A percentile compares a stretch with the other conserved stretches of the same genome.
These are phyloP conservation scores for Phoma sp. DNA, from an alignment of 2,329 filamentous ascomycete species.

Conservation along the genomic window DNA sequence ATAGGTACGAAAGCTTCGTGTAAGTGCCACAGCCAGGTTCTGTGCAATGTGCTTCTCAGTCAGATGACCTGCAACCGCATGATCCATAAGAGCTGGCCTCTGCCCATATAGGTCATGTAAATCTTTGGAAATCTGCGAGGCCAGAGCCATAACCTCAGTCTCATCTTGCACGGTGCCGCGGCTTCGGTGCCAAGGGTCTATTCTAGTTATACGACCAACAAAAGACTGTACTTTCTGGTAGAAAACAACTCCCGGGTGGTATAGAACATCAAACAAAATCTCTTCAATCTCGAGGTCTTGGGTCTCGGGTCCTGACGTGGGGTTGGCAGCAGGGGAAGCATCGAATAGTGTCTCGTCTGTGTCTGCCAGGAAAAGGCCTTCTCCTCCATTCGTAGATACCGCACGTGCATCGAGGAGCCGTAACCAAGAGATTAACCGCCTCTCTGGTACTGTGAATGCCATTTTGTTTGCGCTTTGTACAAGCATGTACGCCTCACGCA, in stretches of 20 bases:
- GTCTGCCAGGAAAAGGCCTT: slow-evolving; percentile 60
- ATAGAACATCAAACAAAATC: slow-evolving; percentile 60
- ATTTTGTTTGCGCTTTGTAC: slow-evolving; percentile 46
- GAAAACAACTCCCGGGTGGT: slow-evolving; percentile 63
- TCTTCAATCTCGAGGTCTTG: slow-evolving; percentile 53
- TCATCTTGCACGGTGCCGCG: slow-evolving; percentile 64
- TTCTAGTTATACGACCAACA: slow-evolving; percentile 62
- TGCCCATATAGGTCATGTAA: slow-evolving; percentile 58
- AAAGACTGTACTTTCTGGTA: slow-evolving; percentile 65
- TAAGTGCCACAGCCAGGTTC: slow-evolving; percentile 58
- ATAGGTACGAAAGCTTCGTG: slow-evolving; percentile 61
- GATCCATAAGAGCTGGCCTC: slow-evolving; percentile 62
- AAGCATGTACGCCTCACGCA: slow-evolving; percentile 58
- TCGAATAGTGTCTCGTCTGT: slow-evolving; percentile 57
- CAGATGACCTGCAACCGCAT: slow-evolving; percentile 60
- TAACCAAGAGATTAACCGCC: slow-evolving; percentile 61
- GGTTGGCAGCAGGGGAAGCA: slow-evolving; percentile 49
- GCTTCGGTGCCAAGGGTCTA: slow-evolving; percentile 63
- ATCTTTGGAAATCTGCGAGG: slow-evolving; percentile 58
- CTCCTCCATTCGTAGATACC: slow-evolving; percentile 60
- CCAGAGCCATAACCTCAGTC: slow-evolving; percentile 63
- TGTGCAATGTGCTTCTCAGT: slow-evolving; percentile 56
- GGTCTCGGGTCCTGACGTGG: slow-evolving; percentile 37
- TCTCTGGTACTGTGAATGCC: slow-evolving; percentile 46
- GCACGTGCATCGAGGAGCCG: slow-evolving; percentile 62